Base-by-base conservation (phyloP, 1,284 basidiomycete genomes). In the Erythrobasidium hasegawianum region DNA sequence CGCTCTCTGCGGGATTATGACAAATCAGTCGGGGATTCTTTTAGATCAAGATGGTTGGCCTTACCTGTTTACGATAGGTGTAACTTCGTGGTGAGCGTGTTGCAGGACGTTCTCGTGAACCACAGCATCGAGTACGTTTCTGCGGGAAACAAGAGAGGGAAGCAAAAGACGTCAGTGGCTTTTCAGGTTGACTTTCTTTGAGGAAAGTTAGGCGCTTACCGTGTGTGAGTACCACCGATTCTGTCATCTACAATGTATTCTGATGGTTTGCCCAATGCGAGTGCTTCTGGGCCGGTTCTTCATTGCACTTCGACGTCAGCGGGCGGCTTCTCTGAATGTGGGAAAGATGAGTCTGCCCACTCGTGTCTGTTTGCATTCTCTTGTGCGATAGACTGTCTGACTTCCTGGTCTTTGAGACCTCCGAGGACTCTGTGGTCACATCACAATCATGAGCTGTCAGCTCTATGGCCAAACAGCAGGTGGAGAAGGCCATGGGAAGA, bases 71-170 rank as follows among this genome's bases (percentile, higher is more conserved):
- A 47, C 33, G 33, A 33, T 18, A 14, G 62, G 62, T 14, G 62
- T 65, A 26, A 65, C 62, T 43, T 65, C 62, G 62, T 65, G 62
- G 56, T 65, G 55, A 33, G 62, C 62, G 22, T 65, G 62, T 41
- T 58, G 62, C 33, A 39, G 29, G 45, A 65, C 62, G 49, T 65
- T 65, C 18, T 65, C 62, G 62, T 65, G 62, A 20, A 58, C 18
- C 20, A 65, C 62, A 18, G 62, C 62, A 33, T 65, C 62, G 50
- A 55, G 53, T 45, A 65, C 62, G 56, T 57, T 65, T 24, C 43
- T 47, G 4, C n/a, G n/a, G n/a, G n/a, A 8, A 47, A n/a, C 7
- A 47, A 18, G 43, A 47, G 16, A n/a, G n/a, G n/a, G n/a, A n/a
- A n/a, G n/a, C 7, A n/a, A n/a, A 47, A 7, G 33, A 11, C 33